A percentile compares a stretch with the other conserved stretches of the same genome.
Conservation (phyloP, 2,329 filamentous ascomycete species). For the Dactylellina sp. region DNA sequence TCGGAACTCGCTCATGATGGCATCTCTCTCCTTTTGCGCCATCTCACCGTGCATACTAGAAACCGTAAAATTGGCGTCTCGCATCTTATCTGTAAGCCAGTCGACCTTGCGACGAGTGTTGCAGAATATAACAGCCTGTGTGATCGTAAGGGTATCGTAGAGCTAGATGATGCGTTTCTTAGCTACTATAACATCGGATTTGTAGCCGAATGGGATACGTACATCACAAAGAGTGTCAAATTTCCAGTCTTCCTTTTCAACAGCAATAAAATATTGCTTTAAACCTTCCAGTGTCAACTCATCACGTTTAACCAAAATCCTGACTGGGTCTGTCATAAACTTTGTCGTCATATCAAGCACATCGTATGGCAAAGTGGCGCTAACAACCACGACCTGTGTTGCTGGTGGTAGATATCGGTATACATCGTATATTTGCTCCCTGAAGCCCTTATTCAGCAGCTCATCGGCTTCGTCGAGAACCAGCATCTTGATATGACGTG, state of each 20-base stretch:
- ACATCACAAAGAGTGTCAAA: constrained; percentile 95
- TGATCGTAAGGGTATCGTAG: constrained; percentile 98
- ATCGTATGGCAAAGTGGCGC: constrained; percentile 95
- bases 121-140: constrained; percentile 99
- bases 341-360: constrained; percentile 99
- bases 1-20: constrained; percentile 99
- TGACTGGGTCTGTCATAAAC: constrained; percentile 98
- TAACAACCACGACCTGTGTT: constrained; percentile 98
- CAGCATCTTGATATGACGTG: constrained; percentile 81
- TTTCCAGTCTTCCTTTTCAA: constrained; percentile 99
- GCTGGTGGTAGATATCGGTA: constrained; percentile 96
- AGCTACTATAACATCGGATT: not conserved
- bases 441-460: constrained; percentile 90
- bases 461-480: constrained; percentile 82
- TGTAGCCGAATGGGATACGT: not conserved
- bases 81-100: constrained; percentile 99
- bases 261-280: constrained; percentile 99
- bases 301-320: constrained; percentile 97
- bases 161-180: constrained; percentile 65
- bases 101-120: constrained; percentile 99
- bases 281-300: constrained; percentile 96
- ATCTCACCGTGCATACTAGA: constrained; percentile 99
- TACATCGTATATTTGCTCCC: constrained; percentile 98
- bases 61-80: constrained; percentile 97
- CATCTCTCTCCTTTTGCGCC: constrained; percentile 97